Evolutionary conservation across 2,329 filamentous ascomycete species (phyloP), one percentile per base, ranked within the genome.

Genomic region (Ceratocystis destructans): DNA sequence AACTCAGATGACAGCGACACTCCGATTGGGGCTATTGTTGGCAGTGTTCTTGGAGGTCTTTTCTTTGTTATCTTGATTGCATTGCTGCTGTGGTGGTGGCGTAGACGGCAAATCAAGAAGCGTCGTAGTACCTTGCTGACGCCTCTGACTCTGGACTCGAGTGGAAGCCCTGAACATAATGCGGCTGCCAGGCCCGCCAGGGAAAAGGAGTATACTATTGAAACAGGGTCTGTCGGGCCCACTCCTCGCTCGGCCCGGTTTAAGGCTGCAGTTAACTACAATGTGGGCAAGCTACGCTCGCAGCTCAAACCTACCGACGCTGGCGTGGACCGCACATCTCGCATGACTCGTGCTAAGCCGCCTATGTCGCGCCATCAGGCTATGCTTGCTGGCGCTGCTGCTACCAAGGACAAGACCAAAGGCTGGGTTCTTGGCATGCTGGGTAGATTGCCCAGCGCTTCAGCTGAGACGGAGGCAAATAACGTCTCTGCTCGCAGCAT

Each of bases 1-100:
- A 48, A 59, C 68, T 67, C 67, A 65, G 67, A 72, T 69, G 65
- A 71, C 68, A 69, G 68, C 70, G 64, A 69, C 22, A 62, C 44
- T 41, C 76, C 73, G 5, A 77, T 77, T 0, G 73, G 77, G 31
- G 77, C 78, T 5, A 76, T 84, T 55, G 79, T 79, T 0, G 82
- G 79, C 8, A 79, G 81, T 48, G 78, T 82, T 2, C 72, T 82
- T 3, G 82, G 81, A 33, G 78, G 78, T 3, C 71, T 82, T 1
- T 77, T 79, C 0, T 73, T 77, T n/a, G 69, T 80, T 45, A 76
- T 76, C 2, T 67, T 83, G 17, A 70, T 82, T 25, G 77, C 74
- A 0, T 76, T 83, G 50, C 68, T 82, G 2, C 69, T 82, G 8
- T 84, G 80, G 81, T 76, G 81, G 69, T 78, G 77, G 76, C 74